Evolutionary conservation across 768 basidiomycete species (phyloP).

Genomic region (Mrakia hoshinonis): DNA sequence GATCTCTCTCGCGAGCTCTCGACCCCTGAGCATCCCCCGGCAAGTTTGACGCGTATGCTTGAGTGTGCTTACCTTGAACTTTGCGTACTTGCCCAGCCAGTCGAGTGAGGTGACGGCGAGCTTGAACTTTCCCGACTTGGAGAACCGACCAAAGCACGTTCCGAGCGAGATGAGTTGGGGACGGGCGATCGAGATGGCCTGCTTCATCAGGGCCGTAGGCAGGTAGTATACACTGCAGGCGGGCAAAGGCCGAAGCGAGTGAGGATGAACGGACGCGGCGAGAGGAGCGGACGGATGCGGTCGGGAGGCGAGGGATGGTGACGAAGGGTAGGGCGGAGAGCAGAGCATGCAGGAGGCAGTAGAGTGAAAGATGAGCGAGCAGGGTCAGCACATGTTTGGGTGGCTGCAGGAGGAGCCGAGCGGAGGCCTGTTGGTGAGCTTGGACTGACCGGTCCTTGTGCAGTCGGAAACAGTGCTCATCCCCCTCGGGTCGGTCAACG

Average conservation of each 20-base stretch:
- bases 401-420: not conserved
- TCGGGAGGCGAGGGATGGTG: not conserved
- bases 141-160: constrained; percentile 96
- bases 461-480: constrained; percentile 88
- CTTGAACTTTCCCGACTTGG: constrained; percentile 95
- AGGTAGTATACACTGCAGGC: constrained; percentile 73
- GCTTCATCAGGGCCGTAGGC: constrained; percentile 85
- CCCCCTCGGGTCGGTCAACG: constrained; percentile 79
- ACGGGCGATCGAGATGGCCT: constrained; percentile 82
- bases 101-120: constrained; percentile 89
- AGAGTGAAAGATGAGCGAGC: not conserved
- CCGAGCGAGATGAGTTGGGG: constrained; percentile 86
- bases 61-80: constrained; percentile 67
- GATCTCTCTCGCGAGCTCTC: too few relatives aligned
- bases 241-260: not conserved
- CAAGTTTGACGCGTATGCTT: too few relatives aligned
- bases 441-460: constrained; percentile 64
- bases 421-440: not conserved
- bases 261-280: not conserved
- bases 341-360: not conserved
- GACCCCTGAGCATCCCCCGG: too few relatives aligned
- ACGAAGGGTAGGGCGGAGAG: not conserved
- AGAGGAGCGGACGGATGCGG: not conserved
- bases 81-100: constrained; percentile 89
- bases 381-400: not conserved